phyloP scores from a whole-genome alignment of 2,329 filamentous ascomycete species.

The Pseudocercospora fuligena region DNA sequence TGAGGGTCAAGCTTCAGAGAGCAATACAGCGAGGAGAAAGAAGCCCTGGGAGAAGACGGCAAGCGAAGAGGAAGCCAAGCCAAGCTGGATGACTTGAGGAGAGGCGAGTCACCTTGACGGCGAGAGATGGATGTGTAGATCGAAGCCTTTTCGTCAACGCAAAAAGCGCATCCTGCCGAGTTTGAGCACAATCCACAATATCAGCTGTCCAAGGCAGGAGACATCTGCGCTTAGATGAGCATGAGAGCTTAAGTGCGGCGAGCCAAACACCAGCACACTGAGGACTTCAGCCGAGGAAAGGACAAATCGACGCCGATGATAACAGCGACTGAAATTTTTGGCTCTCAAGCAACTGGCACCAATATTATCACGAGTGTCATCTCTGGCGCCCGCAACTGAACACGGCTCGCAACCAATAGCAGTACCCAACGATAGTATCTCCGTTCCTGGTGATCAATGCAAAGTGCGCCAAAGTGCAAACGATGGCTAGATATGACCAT shows the following conservation, averaged over 20 bases:
- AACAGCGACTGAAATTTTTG: background rate
- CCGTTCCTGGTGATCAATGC: background rate
- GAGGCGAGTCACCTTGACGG: background rate
- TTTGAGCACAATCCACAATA: background rate
- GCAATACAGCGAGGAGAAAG: slow-evolving; percentile 58
- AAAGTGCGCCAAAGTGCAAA: background rate
- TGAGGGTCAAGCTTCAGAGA: slow-evolving; percentile 67
- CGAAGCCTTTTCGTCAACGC: background rate
- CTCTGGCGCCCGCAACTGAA: background rate
- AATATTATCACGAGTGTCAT: background rate
- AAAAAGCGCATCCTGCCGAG: background rate
- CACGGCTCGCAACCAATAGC: background rate
- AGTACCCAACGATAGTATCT: background rate
- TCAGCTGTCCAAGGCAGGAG: background rate
- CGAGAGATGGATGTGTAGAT: background rate
- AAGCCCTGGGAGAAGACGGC: slow-evolving; percentile 81
- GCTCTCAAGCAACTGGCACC: background rate
- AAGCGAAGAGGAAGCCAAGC: slow-evolving; percentile 25
- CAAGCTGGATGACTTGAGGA: slow-evolving; percentile 36
- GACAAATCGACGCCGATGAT: too few species aligned
- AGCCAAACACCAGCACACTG: background rate
- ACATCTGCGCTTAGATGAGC: background rate
- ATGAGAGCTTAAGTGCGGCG: background rate
- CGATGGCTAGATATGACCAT: too few species aligned
- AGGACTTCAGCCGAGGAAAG: background rate